These are phyloP conservation scores for Erythrobasidium yunnanense DNA, from an alignment of 768 basidiomycete genomes.

Conservation along the genomic window DNA sequence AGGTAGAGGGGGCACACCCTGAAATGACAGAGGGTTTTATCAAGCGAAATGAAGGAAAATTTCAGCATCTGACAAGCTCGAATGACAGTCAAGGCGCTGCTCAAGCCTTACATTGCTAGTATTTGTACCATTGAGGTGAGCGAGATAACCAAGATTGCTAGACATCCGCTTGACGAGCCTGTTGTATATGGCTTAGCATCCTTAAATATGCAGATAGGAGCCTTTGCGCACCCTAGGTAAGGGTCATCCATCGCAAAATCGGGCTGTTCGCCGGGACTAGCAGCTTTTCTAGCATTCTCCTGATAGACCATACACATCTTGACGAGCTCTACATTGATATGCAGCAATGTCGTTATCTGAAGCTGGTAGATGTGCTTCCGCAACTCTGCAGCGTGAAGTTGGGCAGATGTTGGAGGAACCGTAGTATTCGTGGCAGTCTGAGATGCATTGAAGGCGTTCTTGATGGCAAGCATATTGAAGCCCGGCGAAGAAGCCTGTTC, in stretches of 20 bases:
- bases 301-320: constrained; percentile 6
- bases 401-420: neutral
- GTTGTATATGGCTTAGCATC: neutral
- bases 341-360: constrained; percentile 7
- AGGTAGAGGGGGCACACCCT: constrained; percentile 9
- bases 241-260: constrained; percentile 3
- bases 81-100: neutral
- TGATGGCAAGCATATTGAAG: too few species aligned
- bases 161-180: constrained; percentile 19
- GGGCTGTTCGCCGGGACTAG: neutral
- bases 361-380: constrained; percentile 7
- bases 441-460: too few species aligned
- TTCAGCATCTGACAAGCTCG: too few species aligned
- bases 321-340: constrained; percentile 21
- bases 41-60: too few species aligned
- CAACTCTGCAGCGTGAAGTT: constrained; percentile 3
- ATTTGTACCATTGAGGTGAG: neutral
- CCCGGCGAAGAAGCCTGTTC: too few species aligned
- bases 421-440: neutral
- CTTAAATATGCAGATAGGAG: neutral
- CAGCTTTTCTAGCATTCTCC: neutral
- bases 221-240: neutral
- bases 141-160: constrained; percentile 21
- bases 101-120: neutral
- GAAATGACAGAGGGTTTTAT: neutral